These are phyloP conservation scores for Allantophomopsis lycopodina DNA, from an alignment of 2,329 filamentous ascomycete species.

Conservation along the genomic window DNA sequence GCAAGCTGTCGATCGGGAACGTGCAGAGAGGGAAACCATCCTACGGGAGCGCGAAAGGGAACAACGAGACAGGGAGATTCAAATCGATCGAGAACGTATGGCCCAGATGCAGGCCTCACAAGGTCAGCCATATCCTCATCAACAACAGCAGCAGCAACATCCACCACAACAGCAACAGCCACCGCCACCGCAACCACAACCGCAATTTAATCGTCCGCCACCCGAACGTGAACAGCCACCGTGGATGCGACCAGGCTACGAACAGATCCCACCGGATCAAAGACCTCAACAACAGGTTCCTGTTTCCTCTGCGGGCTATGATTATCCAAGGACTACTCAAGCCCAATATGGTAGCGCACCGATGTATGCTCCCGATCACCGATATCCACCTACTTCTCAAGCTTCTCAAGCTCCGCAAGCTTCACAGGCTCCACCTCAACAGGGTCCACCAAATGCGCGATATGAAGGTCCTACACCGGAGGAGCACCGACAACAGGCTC, in stretches of 20 bases:
- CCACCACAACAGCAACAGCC: constrained; percentile 9
- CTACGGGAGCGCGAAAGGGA: constrained; percentile 7
- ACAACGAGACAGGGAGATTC: constrained; percentile 22
- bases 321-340: constrained; percentile 11
- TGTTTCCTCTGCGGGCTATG: constrained; percentile 9
- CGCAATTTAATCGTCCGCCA: too few species aligned
- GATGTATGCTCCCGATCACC: constrained; percentile 12
- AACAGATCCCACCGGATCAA: constrained; percentile 6
- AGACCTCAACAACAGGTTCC: constrained; percentile 6
- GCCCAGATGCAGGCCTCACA: background rate
- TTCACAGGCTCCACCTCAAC: constrained; percentile 18
- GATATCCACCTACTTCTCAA: constrained; percentile 20
- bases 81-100: constrained; percentile 18
- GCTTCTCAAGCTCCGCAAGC: constrained; percentile 16
- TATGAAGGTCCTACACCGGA: too few species aligned
- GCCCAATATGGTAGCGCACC: constrained; percentile 12
- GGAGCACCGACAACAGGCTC: constrained; percentile 4
- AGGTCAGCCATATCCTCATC: background rate
- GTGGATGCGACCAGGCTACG: constrained; percentile 15
- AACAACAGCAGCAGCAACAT: constrained; percentile 13
- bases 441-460: constrained; percentile 6
- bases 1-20: constrained; percentile 33
- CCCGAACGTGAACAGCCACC: constrained; percentile 9
- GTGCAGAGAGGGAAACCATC: constrained; percentile 8
- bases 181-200: constrained; percentile 10